phyloP scores from a whole-genome alignment of 2,329 filamentous ascomycete genomes.

The Coleophoma eucalyptorum region DNA sequence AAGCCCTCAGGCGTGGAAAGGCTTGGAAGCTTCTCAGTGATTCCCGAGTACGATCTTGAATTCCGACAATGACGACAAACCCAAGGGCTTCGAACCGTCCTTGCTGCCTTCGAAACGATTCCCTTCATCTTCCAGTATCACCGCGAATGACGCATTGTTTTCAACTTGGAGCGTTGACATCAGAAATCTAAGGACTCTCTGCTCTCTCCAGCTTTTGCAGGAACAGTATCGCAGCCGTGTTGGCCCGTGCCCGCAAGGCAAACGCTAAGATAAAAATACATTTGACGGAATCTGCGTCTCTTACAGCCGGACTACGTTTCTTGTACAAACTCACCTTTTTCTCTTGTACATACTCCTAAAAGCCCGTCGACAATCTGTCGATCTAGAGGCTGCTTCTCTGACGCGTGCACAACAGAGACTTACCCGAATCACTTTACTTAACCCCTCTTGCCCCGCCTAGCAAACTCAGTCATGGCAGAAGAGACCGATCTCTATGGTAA shows the following conservation, averaged over 20 bases:
- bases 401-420: too few relatives aligned
- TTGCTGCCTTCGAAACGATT: conserved; percentile 11
- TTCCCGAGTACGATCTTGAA: not conserved
- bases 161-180: not conserved
- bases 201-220: not conserved
- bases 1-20: conserved; percentile 15
- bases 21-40: not conserved
- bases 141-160: not conserved
- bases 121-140: conserved; percentile 10
- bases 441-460: not conserved
- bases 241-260: conserved; percentile 8
- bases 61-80: conserved; percentile 18
- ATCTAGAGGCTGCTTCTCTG: too few relatives aligned
- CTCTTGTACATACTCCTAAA: too few relatives aligned
- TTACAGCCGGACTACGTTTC: not conserved
- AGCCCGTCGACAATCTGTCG: too few relatives aligned
- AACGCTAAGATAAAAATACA: conserved; percentile 12
- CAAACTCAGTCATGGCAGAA: conserved; percentile 21
- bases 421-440: not conserved
- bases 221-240: conserved; percentile 1
- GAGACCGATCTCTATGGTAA: conserved; percentile 60
- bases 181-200: not conserved
- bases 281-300: not conserved
- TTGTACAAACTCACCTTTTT: not conserved
- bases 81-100: conserved; percentile 12